These are phyloP conservation scores for Trichocomaceae sp. DNA, from an alignment of 2,329 filamentous ascomycete species.

Conservation along the genomic window DNA sequence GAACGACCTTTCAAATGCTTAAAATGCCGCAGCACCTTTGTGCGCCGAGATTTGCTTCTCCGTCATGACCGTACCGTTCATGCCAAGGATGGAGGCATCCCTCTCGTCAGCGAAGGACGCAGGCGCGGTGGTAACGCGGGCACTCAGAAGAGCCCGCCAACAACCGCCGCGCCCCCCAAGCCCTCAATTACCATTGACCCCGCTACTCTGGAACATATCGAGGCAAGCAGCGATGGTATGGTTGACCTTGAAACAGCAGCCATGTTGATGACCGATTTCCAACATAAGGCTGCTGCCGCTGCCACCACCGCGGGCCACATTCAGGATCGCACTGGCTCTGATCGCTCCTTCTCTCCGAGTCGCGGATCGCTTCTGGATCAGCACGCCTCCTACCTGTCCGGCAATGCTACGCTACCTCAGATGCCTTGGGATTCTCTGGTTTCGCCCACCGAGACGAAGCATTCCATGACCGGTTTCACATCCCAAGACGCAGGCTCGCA, in stretches of 20 bases:
- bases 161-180: constrained; percentile 59
- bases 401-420: constrained; percentile 73
- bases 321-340: constrained; percentile 40
- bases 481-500: constrained; percentile 55
- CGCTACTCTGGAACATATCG: constrained; percentile 83
- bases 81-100: constrained; percentile 92
- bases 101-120: constrained; percentile 90
- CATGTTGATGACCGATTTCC: constrained; percentile 97
- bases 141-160: constrained; percentile 30
- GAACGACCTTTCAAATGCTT: constrained; percentile 97
- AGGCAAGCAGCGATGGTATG: constrained; percentile 80
- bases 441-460: constrained; percentile 65
- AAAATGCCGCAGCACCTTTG: constrained; percentile 97
- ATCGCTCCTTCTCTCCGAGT: constrained; percentile 66
- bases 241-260: constrained; percentile 96
- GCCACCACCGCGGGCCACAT: constrained; percentile 36
- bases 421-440: constrained; percentile 91
- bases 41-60: constrained; percentile 89
- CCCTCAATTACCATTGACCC: constrained; percentile 74
- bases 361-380: constrained; percentile 69
- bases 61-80: constrained; percentile 98
- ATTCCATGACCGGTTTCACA: constrained; percentile 62
- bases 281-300: constrained; percentile 83
- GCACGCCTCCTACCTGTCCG: constrained; percentile 67
- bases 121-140: constrained; percentile 45